Conservation (phyloP, 2,329 filamentous ascomycete species). For the Chaetothyriales sp. region DNA sequence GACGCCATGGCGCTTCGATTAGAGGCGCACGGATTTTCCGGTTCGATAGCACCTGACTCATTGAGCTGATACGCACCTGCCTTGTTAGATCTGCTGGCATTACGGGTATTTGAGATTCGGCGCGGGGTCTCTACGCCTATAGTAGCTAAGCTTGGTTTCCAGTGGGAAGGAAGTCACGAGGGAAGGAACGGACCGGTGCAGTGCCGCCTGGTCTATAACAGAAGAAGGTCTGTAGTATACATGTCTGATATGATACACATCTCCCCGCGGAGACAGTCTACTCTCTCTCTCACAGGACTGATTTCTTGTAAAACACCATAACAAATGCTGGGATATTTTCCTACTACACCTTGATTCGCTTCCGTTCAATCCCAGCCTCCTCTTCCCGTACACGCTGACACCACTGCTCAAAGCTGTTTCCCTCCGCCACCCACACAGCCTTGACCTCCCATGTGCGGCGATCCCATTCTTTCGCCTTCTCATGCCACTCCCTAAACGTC, state of each 20-base stretch:
- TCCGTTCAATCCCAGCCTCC: slow-evolving; percentile 13
- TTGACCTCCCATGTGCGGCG: slow-evolving; percentile 24
- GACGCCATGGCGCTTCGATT: too few species aligned
- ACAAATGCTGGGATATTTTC: background rate
- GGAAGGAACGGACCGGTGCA: background rate
- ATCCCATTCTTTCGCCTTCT: slow-evolving; percentile 41
- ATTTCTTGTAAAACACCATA: background rate
- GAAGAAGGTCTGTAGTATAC: background rate
- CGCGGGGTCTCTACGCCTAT: too few species aligned
- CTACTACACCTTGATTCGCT: slow-evolving; percentile 10
- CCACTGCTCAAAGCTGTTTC: slow-evolving; percentile 18
- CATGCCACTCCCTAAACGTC: slow-evolving; percentile 57
- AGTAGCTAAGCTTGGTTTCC: too few species aligned
- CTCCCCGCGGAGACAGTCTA: too few species aligned
- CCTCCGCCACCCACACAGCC: slow-evolving; percentile 24
- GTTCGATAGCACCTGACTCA: too few species aligned
- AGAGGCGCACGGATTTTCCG: too few species aligned
- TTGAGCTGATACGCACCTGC: too few species aligned
- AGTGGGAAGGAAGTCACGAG: background rate
- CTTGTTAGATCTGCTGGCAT: background rate
- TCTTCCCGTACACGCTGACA: slow-evolving; percentile 15
- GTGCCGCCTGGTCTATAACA: background rate
- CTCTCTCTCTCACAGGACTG: background rate
- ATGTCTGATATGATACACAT: background rate
- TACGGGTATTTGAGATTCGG: too few species aligned